phyloP scores from a whole-genome alignment of 495 filamentous ascomycete genomes.

The Margaritispora aquatica region DNA sequence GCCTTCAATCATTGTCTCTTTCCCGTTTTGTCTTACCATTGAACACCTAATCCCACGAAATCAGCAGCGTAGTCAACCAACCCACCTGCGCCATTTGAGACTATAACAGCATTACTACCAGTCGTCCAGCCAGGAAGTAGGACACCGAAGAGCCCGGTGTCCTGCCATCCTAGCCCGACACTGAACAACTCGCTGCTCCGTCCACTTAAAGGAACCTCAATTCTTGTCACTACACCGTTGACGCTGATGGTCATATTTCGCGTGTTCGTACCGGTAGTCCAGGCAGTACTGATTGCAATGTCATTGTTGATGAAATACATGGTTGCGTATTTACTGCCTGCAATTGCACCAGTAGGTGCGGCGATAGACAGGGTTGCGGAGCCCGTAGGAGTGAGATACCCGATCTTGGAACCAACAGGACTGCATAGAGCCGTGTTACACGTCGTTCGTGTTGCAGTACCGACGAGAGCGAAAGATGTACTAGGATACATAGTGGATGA shows the following conservation, averaged over 20 bases:
- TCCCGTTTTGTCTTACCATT: constrained; percentile 16
- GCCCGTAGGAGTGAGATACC: constrained; percentile 23
- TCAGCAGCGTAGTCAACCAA: constrained; percentile 33
- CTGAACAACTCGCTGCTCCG: constrained; percentile 38
- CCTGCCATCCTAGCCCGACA: constrained; percentile 38
- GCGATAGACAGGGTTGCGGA: constrained; percentile 26
- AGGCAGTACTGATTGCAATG: constrained; percentile 33
- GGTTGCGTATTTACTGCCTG: constrained; percentile 29
- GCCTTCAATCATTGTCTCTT: too few relatives aligned
- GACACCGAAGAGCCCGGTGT: constrained; percentile 34
- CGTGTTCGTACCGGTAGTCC: constrained; percentile 33
- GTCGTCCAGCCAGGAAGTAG: constrained; percentile 32
- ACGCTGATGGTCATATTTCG: constrained; percentile 38
- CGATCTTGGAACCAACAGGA: constrained; percentile 36
- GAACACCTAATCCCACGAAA: constrained; percentile 28
- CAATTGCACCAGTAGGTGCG: constrained; percentile 11
- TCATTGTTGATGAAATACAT: constrained; percentile 43
- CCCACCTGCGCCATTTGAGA: constrained; percentile 33
- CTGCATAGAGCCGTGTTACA: constrained; percentile 30
- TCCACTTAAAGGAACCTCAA: constrained; percentile 40
- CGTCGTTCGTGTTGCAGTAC: constrained; percentile 21
- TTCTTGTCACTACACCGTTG: constrained; percentile 31
- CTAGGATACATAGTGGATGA: constrained; percentile 30
- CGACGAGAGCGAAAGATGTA: constrained; percentile 28
- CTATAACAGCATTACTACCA: constrained; percentile 32